Evolutionary conservation across 441 rosid species (phyloP).

Genomic region (Croton laevigatus): DNA sequence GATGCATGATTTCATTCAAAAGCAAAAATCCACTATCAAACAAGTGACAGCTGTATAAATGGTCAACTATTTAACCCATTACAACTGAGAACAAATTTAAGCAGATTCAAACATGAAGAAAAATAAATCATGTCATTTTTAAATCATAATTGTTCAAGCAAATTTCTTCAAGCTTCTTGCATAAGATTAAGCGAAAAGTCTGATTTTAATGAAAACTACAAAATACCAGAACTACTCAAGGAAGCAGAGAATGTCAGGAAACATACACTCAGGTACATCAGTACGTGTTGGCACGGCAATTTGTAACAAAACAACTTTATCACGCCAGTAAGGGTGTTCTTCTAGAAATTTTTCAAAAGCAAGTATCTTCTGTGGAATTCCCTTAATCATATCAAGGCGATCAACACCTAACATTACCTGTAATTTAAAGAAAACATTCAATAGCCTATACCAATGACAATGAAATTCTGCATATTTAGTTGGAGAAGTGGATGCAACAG

Average conservation of each 20-base stretch:
- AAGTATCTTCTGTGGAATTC: conserved; percentile 97
- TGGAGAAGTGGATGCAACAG: background rate
- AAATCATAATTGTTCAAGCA: background rate
- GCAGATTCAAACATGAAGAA: background rate
- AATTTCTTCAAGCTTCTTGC: background rate
- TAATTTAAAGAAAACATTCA: conserved; percentile 11
- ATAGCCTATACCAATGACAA: conserved; percentile 10
- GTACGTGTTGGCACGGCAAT: conserved; percentile 99
- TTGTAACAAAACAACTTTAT: conserved; percentile 94
- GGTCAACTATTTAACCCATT: background rate
- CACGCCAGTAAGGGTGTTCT: conserved; percentile 91
- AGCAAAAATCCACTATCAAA: conserved; percentile 9
- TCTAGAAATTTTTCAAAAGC: conserved; percentile 99
- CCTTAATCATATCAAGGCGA: conserved; percentile 99
- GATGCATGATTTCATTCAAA: conserved; percentile 2
- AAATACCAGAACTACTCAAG: background rate
- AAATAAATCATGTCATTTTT: background rate
- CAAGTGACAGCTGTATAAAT: background rate
- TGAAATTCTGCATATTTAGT: conserved; percentile 3
- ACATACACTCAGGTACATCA: conserved; percentile 97
- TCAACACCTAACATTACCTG: conserved; percentile 99
- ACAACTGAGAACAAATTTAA: background rate
- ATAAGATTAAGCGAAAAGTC: background rate
- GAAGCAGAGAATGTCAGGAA: conserved; percentile 27
- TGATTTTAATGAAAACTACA: background rate